A percentile compares a stretch with the other conserved stretches of the same genome.
phyloP scores from a whole-genome alignment of 2,329 filamentous ascomycete genomes.

The Alternaria novae-zelandiae region DNA sequence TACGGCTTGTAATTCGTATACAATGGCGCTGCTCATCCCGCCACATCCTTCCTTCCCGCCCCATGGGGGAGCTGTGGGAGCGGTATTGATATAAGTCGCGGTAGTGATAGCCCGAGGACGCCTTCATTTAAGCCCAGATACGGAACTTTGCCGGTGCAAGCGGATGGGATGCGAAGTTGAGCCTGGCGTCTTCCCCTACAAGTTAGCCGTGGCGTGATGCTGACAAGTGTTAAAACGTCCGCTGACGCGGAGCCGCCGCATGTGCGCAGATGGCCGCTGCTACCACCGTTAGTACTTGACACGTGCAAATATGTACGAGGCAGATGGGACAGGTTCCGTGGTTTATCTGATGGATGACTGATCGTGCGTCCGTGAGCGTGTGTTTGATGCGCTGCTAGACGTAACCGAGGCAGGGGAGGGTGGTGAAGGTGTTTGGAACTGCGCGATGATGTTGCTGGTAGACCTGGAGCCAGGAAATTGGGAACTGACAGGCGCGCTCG shows the following conservation, averaged over 20 bases:
- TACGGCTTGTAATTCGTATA: neutral
- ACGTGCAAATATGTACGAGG: neutral
- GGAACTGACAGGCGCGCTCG: neutral
- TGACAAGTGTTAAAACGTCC: neutral
- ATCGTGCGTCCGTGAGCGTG: neutral
- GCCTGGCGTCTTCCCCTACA: constrained; percentile 12
- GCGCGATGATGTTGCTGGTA: neutral
- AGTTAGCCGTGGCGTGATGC: constrained; percentile 5
- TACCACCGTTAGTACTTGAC: neutral
- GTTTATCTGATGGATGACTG: neutral
- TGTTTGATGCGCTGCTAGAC: neutral
- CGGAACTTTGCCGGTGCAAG: neutral
- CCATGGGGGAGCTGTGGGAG: neutral
- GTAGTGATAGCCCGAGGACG: constrained; percentile 19
- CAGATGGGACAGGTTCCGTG: neutral
- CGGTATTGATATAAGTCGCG: constrained; percentile 1
- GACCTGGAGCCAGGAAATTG: neutral
- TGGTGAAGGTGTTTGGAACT: neutral
- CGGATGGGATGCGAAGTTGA: constrained; percentile 20
- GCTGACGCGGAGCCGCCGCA: neutral
- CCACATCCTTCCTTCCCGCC: neutral
- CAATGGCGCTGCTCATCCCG: neutral
- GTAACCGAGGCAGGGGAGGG: neutral
- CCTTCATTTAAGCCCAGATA: neutral
- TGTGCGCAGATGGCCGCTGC: neutral